These are phyloP conservation scores for Pseudogymnoascus sp. DNA, from an alignment of 2,329 filamentous ascomycete genomes.

Conservation along the genomic window DNA sequence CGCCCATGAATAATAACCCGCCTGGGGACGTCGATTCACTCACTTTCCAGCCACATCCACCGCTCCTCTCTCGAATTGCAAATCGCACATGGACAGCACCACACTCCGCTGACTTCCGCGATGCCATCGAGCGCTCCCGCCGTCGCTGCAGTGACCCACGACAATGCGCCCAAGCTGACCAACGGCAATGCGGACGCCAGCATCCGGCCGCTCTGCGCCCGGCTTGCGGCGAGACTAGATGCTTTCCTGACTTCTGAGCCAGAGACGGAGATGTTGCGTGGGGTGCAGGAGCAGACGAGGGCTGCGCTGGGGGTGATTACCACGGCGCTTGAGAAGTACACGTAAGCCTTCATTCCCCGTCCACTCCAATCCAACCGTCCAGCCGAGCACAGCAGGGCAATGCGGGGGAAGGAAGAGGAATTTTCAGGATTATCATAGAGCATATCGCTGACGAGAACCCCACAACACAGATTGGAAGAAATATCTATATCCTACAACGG, in stretches of 20 bases:
- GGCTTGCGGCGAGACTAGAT: constrained; percentile 22
- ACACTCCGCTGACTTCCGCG: constrained; percentile 1
- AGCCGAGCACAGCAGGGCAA: neutral
- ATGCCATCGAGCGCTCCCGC: constrained; percentile 8
- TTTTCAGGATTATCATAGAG: neutral
- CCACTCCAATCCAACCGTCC: neutral
- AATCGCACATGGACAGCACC: neutral
- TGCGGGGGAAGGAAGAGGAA: neutral
- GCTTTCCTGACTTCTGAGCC: constrained; percentile 24
- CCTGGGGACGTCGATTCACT: neutral
- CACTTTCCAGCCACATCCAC: neutral
- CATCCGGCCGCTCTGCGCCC: constrained; percentile 23
- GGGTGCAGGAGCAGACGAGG: constrained; percentile 65
- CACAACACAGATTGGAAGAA: constrained; percentile 55
- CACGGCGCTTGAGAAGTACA: constrained; percentile 68
- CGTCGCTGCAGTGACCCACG: neutral
- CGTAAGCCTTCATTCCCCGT: constrained; percentile 41
- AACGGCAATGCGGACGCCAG: constrained; percentile 11
- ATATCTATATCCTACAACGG: constrained; percentile 94
- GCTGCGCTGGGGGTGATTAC: constrained; percentile 66
- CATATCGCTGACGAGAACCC: constrained; percentile 4
- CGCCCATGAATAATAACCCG: constrained; percentile 3
- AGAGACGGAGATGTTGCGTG: constrained; percentile 20
- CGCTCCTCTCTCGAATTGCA: neutral
- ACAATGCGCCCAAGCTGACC: neutral